These are phyloP conservation scores for Musa balbisiana DNA, from an alignment of 202 grass and related monocot genomes.

Conservation along the genomic window DNA sequence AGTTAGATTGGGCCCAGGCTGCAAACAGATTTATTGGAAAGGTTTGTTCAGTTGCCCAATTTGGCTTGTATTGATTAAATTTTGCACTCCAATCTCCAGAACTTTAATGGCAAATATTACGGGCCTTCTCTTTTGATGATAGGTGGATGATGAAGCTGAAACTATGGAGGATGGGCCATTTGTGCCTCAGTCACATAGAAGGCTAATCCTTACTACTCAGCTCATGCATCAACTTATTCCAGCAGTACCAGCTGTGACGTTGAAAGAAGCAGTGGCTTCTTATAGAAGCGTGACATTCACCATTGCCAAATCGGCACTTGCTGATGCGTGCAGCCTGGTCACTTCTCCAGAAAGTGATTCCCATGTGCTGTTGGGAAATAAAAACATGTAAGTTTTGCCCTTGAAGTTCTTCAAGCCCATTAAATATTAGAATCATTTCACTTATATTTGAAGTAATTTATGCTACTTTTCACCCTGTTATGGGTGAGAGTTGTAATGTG, in stretches of 20 bases:
- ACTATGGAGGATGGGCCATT: conserved; percentile 15
- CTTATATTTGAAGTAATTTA: background rate
- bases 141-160: conserved; percentile 32
- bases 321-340: conserved; percentile 30
- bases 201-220: conserved; percentile 32
- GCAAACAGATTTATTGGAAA: conserved; percentile 29
- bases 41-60: conserved; percentile 9
- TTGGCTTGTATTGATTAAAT: background rate
- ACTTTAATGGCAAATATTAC: background rate
- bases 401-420: background rate
- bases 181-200: conserved; percentile 18
- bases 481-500: background rate
- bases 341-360: conserved; percentile 10
- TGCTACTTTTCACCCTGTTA: background rate
- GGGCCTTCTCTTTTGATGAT: background rate
- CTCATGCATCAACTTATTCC: conserved; percentile 30
- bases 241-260: conserved; percentile 17
- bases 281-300: conserved; percentile 25
- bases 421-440: background rate
- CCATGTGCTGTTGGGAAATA: background rate
- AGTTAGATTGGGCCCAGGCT: conserved; percentile 20
- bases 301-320: conserved; percentile 28
- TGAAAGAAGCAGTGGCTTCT: conserved; percentile 21
- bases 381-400: conserved; percentile 9
- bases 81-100: conserved; percentile 6